Percentiles rank a stretch among this genome's conserved stretches.
These are phyloP conservation scores for Onygena corvina DNA, from an alignment of 2,329 filamentous ascomycete genomes.

Conservation along the genomic window DNA sequence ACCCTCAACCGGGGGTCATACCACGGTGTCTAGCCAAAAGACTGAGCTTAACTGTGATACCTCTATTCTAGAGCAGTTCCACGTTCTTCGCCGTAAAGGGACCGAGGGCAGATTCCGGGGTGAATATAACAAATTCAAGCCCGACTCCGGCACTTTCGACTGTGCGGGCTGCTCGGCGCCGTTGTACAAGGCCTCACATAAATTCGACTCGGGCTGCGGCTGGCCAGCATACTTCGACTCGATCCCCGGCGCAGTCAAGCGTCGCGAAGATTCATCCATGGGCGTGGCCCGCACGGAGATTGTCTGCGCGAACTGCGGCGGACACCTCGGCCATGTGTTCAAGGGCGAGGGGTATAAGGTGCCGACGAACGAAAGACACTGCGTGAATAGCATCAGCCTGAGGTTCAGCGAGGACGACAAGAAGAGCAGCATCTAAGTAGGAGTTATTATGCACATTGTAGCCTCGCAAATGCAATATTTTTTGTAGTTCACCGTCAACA, in stretches of 20 bases:
- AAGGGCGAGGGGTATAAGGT: conserved; percentile 75
- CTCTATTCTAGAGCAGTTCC: conserved; percentile 73
- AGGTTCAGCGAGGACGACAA: conserved; percentile 60
- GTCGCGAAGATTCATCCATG: conserved; percentile 62
- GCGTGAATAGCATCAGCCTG: conserved; percentile 85
- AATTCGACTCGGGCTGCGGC: conserved; percentile 91
- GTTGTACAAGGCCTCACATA: conserved; percentile 84
- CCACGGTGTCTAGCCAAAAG: background rate
- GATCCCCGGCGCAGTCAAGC: conserved; percentile 75
- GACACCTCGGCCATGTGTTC: conserved; percentile 82
- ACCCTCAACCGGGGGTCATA: background rate
- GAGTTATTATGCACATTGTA: too few species aligned
- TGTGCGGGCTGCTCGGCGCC: conserved; percentile 80
- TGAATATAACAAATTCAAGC: conserved; percentile 76
- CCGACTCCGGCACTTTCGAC: conserved; percentile 63
- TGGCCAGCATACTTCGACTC: conserved; percentile 98
- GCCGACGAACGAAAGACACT: conserved; percentile 91
- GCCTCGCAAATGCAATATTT: too few species aligned
- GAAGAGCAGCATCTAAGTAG: background rate
- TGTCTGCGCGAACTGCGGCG: conserved; percentile 85
- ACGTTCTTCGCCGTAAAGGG: conserved; percentile 79
- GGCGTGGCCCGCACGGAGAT: conserved; percentile 89
- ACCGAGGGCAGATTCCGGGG: conserved; percentile 73
- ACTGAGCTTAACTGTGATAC: background rate
- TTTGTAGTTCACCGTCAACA: too few species aligned